Conservation (phyloP, 1,284 basidiomycete genomes). For the Retiboletus fuscus region DNA sequence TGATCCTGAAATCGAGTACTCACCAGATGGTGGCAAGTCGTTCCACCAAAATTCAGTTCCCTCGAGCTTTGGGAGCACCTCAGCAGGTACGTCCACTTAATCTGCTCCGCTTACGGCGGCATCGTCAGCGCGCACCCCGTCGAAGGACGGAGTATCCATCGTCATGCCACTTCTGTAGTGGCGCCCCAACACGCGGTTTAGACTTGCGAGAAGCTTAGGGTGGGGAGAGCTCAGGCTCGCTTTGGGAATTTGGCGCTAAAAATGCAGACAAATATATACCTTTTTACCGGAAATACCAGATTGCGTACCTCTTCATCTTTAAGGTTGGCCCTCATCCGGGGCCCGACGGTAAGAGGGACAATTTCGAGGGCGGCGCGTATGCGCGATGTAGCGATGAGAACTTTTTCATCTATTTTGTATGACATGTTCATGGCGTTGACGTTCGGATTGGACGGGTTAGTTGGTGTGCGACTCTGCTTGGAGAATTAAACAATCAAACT, state of each 20-base stretch:
- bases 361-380: not conserved
- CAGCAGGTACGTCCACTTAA: not conserved
- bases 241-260: not conserved
- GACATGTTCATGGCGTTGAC: not conserved
- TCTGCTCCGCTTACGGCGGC: not conserved
- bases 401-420: not conserved
- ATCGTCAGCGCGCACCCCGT: not conserved
- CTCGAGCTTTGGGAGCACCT: not conserved
- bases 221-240: not conserved
- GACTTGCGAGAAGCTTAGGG: not conserved
- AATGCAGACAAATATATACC: not conserved
- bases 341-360: not conserved
- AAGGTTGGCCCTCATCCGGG: not conserved
- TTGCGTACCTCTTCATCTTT: not conserved
- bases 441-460: not conserved
- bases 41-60: not conserved
- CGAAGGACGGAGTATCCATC: not conserved
- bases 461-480: too few relatives aligned
- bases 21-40: too few relatives aligned
- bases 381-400: not conserved
- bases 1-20: not conserved
- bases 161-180: not conserved
- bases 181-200: not conserved
- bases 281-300: not conserved
- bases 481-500: too few relatives aligned